Evolutionary conservation across 768 basidiomycete genomes (phyloP).

Genomic region (Phaeotremella skinneri): DNA sequence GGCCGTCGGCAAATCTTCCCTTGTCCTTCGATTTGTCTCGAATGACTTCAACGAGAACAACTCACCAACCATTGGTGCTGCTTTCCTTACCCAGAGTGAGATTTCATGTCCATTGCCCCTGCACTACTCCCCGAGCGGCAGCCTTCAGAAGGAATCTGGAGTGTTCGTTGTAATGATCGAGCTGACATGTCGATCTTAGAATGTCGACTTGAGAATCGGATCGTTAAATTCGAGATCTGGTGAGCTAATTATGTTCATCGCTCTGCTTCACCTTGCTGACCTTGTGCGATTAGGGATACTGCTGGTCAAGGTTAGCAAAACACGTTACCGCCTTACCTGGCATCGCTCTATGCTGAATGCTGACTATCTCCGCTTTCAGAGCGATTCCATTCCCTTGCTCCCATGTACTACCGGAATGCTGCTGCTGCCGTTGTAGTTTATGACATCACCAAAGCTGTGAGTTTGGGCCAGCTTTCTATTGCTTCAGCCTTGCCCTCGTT

Average conservation of each 20-base stretch:
- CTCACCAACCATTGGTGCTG: conserved; percentile 96
- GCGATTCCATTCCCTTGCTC: conserved; percentile 95
- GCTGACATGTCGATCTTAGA: conserved; percentile 27
- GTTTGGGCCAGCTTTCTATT: conserved; percentile 14
- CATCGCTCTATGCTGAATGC: too few species aligned
- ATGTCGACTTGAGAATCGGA: conserved; percentile 64
- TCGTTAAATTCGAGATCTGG: conserved; percentile 79
- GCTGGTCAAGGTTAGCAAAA: conserved; percentile 52
- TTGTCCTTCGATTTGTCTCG: conserved; percentile 93
- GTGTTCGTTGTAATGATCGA: not conserved
- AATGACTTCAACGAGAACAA: conserved; percentile 99
- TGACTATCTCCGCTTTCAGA: conserved; percentile 60
- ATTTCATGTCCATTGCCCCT: not conserved
- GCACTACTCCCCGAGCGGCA: not conserved
- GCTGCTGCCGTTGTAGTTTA: conserved; percentile 98
- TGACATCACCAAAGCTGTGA: conserved; percentile 83
- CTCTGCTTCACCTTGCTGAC: conserved; percentile 12
- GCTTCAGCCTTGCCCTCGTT: not conserved
- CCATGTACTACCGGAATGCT: conserved; percentile 99
- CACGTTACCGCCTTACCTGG: too few species aligned
- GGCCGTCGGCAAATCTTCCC: conserved; percentile 97
- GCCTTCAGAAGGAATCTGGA: not conserved
- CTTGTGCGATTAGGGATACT: conserved; percentile 48
- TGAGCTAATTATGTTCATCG: conserved; percentile 11
- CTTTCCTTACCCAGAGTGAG: conserved; percentile 59